Conservation (phyloP, 495 filamentous ascomycete genomes). For the Aspergillus panamensis region DNA sequence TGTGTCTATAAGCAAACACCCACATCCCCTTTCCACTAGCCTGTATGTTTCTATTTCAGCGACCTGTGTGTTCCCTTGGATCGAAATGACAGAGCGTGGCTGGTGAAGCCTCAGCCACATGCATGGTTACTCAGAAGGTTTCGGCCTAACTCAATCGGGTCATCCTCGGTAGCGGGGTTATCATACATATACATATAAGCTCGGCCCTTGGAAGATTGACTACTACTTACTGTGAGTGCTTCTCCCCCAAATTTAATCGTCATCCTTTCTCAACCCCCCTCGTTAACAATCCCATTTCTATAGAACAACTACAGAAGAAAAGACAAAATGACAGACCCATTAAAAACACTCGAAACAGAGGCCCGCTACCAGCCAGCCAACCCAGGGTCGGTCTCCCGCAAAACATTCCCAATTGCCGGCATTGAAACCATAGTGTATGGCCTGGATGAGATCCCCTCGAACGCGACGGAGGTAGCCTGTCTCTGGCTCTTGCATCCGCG, state of each 20-base stretch:
- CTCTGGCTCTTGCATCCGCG: slow-evolving; percentile 88
- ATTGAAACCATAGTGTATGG: slow-evolving; percentile 76
- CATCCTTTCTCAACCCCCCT: background rate
- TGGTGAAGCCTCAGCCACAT: background rate
- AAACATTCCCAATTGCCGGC: slow-evolving; percentile 66
- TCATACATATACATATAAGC: too few relatives aligned
- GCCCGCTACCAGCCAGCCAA: slow-evolving; percentile 16
- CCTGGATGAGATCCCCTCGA: slow-evolving; percentile 61
- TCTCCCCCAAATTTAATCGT: background rate
- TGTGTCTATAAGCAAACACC: too few relatives aligned
- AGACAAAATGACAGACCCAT: slow-evolving; percentile 35
- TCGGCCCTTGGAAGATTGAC: background rate
- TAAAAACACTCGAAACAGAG: slow-evolving; percentile 30
- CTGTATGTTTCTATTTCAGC: too few relatives aligned
- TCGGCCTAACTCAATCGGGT: background rate
- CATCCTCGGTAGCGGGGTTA: background rate
- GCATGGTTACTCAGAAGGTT: too few relatives aligned
- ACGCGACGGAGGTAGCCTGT: slow-evolving; percentile 56
- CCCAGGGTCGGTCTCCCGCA: slow-evolving; percentile 52
- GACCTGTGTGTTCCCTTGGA: too few relatives aligned
- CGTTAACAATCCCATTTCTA: background rate
- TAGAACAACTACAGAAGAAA: background rate
- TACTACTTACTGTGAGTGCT: background rate
- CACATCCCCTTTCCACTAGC: too few relatives aligned
- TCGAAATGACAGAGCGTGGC: too few relatives aligned